Percentiles rank a stretch among this genome's conserved stretches.
Evolutionary conservation across 352 stramenopile genomes (phyloP).

Genomic region (Pythium sp.): DNA sequence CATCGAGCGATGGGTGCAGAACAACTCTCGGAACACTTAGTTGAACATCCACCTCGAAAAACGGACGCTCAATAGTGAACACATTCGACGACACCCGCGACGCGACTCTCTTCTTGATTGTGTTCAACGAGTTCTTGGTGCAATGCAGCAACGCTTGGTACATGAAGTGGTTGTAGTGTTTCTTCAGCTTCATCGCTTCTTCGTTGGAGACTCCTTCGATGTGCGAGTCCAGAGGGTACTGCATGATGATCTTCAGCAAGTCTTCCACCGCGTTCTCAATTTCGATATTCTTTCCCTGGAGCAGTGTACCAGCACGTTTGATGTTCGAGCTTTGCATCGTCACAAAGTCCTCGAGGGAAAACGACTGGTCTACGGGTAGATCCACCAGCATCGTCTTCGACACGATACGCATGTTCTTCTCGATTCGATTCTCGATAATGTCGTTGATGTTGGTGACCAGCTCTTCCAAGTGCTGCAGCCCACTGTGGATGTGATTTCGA

Average conservation of each 20-base stretch:
- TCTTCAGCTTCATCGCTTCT: constrained; percentile 95
- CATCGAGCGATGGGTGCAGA: constrained; percentile 94
- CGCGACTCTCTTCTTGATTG: constrained; percentile 97
- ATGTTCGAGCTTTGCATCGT: constrained; percentile 96
- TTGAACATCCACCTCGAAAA: constrained; percentile 98
- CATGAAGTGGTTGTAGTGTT: constrained; percentile 99
- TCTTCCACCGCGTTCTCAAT: constrained; percentile 98
- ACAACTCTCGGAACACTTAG: constrained; percentile 92
- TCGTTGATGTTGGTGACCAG: constrained; percentile 99
- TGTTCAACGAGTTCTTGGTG: constrained; percentile 98
- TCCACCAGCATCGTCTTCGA: constrained; percentile 97
- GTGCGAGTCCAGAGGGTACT: constrained; percentile 95
- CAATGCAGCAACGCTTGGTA: constrained; percentile 97
- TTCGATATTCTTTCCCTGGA: constrained; percentile 98
- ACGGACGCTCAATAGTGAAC: constrained; percentile 92
- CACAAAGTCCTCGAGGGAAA: constrained; percentile 98
- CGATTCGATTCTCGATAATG: constrained; percentile 98
- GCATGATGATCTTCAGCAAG: constrained; percentile 94
- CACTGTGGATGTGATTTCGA: constrained; percentile 91
- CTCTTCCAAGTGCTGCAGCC: constrained; percentile 95
- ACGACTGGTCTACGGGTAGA: constrained; percentile 94
- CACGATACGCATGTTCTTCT: constrained; percentile 99
- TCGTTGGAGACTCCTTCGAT: constrained; percentile 92
- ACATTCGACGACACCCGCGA: constrained; percentile 87
- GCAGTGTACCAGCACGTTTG: constrained; percentile 80